Base-by-base conservation (phyloP, 164 flowering plant genomes). In the Aristolochia contorta region DNA sequence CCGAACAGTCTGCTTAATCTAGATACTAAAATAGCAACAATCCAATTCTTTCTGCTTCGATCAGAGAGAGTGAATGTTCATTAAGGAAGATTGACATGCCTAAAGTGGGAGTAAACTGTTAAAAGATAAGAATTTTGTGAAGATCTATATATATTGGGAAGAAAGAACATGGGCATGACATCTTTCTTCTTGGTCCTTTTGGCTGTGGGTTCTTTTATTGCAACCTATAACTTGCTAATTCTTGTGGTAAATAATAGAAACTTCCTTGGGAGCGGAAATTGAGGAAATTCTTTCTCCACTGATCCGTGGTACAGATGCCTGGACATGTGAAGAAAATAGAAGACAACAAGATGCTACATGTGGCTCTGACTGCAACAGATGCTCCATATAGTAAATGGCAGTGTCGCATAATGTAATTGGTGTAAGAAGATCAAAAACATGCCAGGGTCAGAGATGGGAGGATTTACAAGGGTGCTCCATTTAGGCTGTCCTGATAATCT, bases 361-460 rank as follows among this genome's bases (percentile, higher is more conserved):
- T 91, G 61, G 96, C 95, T n/a, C 70, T 91, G 9, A 91, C 98
- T 18, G 91, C 98, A 0, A 87, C 92, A 20, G 95, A 89, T 74
- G 78, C 87, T 51, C 79, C 89, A 33, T 91, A 91, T 67, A 85
- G 81, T 73, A 78, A 91, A 74, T 91, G 98, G 98, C 98, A 91
- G 66, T 82, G 87, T 60, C 88, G 98, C 21, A 87, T 91, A 45
- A 91, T 91, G 98, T 91, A 89, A 89, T 64, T 91, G 96, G 98
- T 91, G 84, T 68, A 71, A 85, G 83, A 85, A 89, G 74, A 57
- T 65, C 64, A 85, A 79, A 67, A 79, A 80, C 59, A 45, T 78
- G 81, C 92, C 98, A 61, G 93, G 85, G 27, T 91, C 96, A 5
- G 95, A 89, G 43, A 87, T 91, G 92, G 98, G 98, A 16, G 87